phyloP scores from a whole-genome alignment of 257 asterid species.

The Buddleja alternifolia region DNA sequence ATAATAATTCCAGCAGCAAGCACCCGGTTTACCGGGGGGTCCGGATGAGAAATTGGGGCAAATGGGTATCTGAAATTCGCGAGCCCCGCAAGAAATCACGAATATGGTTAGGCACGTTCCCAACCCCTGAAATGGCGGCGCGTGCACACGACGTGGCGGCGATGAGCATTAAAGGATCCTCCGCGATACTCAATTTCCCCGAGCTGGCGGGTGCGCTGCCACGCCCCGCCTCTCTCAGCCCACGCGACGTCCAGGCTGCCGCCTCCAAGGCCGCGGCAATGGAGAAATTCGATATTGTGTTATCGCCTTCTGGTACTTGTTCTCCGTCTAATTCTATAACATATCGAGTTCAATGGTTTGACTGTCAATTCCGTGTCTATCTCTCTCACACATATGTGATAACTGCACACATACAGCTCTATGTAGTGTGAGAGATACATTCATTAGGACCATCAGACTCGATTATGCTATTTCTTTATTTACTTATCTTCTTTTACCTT shows the following conservation, averaged over 20 bases:
- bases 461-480: no score
- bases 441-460: no score
- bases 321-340: no score
- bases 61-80: conserved; percentile 89
- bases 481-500: no score
- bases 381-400: no score
- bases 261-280: conserved; percentile 90
- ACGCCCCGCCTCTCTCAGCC: conserved; percentile 65
- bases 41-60: conserved; percentile 90
- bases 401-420: no score
- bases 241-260: conserved; percentile 82
- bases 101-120: conserved; percentile 83
- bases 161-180: conserved; percentile 66
- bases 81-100: conserved; percentile 88
- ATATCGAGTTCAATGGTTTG: no score
- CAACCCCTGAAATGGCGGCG: conserved; percentile 92
- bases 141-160: conserved; percentile 95
- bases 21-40: conserved; percentile 82
- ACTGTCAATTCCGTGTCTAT: no score
- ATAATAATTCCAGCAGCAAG: conserved; percentile 36
- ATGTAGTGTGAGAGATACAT: no score
- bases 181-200: conserved; percentile 78
- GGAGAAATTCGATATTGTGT: conserved; percentile 44
- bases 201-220: conserved; percentile 57
- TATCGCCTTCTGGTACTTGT: conserved; percentile 24